These are phyloP conservation scores for Anastatica hierochuntica DNA, from an alignment of 345 rosid genomes.

Conservation along the genomic window DNA sequence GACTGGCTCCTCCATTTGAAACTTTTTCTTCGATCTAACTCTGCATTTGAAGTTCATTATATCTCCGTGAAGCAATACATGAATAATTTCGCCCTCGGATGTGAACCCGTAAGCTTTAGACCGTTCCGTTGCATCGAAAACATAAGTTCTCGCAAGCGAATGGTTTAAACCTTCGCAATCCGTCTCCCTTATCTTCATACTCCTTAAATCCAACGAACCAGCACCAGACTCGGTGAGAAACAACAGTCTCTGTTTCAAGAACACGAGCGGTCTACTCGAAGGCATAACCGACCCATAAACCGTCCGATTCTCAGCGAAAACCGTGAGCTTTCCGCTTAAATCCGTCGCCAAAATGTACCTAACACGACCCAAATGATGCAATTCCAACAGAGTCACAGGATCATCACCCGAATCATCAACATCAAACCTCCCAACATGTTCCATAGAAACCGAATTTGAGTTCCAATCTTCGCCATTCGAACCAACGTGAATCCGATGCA, in stretches of 20 bases:
- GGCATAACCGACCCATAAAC: conserved; percentile 63
- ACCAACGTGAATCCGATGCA: conserved; percentile 56
- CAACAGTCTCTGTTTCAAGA: conserved; percentile 85
- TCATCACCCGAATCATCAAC: conserved; percentile 27
- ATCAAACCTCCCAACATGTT: conserved; percentile 41
- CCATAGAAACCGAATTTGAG: conserved; percentile 41
- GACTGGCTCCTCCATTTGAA: conserved; percentile 56
- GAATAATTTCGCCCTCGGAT: conserved; percentile 73
- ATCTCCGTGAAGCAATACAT: conserved; percentile 69
- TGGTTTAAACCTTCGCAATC: conserved; percentile 81
- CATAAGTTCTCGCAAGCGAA: conserved; percentile 52
- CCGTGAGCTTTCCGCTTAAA: conserved; percentile 54
- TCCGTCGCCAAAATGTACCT: conserved; percentile 59
- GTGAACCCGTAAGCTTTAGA: conserved; percentile 91
- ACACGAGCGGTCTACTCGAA: conserved; percentile 58
- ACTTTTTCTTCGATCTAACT: conserved; percentile 74
- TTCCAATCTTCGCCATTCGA: conserved; percentile 61
- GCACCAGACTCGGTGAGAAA: conserved; percentile 86
- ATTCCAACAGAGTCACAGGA: conserved; percentile 52
- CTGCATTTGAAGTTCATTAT: conserved; percentile 89
- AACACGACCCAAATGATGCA: conserved; percentile 75
- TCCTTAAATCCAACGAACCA: conserved; percentile 82
- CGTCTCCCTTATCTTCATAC: conserved; percentile 71
- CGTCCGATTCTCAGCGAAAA: conserved; percentile 56
- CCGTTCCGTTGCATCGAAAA: conserved; percentile 65